phyloP scores from a whole-genome alignment of 1,284 basidiomycete species.

The Apiotrichum domesticum region DNA sequence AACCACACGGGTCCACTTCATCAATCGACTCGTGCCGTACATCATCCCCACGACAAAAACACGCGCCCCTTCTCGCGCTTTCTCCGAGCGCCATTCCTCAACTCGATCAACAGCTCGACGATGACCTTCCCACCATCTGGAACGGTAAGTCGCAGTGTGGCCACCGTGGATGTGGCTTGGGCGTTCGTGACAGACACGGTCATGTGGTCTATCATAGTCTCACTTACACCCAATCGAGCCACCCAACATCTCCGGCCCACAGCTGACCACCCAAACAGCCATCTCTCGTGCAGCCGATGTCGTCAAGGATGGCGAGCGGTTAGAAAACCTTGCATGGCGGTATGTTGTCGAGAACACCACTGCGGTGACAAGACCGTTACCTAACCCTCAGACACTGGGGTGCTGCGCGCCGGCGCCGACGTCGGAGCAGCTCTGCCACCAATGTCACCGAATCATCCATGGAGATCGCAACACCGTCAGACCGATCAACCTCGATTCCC shows the following conservation, averaged over 20 bases:
- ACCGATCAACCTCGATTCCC: constrained; percentile 7
- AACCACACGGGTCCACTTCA: not conserved
- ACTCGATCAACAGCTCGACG: constrained; percentile 7
- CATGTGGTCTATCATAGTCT: not conserved
- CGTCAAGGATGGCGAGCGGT: constrained; percentile 40
- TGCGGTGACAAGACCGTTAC: no score
- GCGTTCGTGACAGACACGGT: not conserved
- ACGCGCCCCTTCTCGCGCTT: constrained; percentile 10
- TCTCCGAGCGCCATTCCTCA: constrained; percentile 5
- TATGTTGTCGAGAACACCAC: constrained; percentile 2
- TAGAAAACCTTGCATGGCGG: constrained; percentile 44
- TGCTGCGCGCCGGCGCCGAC: constrained; percentile 12
- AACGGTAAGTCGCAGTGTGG: constrained; percentile 9
- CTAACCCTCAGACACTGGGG: constrained; percentile 30
- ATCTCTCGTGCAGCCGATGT: constrained; percentile 40
- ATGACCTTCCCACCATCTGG: constrained; percentile 17
- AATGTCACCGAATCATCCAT: constrained; percentile 24
- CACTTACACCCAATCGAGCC: not conserved
- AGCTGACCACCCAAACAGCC: constrained; percentile 18
- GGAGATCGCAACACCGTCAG: constrained; percentile 26
- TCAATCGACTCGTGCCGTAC: constrained; percentile 18
- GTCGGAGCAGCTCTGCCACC: constrained; percentile 20
- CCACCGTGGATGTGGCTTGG: not conserved
- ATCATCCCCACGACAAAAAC: constrained; percentile 21
- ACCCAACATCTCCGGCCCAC: not conserved